These are phyloP conservation scores for Arctostaphylos glauca DNA, from an alignment of 148 eudicot genomes.

Conservation along the genomic window DNA sequence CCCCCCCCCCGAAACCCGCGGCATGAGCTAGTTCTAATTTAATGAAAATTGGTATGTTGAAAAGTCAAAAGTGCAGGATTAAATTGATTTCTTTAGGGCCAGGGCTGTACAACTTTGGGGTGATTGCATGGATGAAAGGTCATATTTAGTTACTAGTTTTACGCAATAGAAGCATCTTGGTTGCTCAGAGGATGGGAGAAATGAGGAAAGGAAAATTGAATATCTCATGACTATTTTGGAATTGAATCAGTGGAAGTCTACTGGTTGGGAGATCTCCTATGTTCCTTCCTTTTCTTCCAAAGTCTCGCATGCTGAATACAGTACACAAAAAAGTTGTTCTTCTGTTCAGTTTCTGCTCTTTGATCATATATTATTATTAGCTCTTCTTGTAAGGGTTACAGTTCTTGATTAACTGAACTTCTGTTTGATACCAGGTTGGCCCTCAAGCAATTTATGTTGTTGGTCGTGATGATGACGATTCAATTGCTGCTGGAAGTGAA, in stretches of 20 bases:
- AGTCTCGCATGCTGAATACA: background rate
- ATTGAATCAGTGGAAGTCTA: background rate
- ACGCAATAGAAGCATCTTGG: background rate
- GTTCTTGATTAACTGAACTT: conserved; percentile 31
- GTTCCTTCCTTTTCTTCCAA: background rate
- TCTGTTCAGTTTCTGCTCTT: background rate
- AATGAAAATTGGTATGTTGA: background rate
- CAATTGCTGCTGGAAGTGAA: conserved; percentile 80
- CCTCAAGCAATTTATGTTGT: conserved; percentile 99
- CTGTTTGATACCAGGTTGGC: conserved; percentile 70
- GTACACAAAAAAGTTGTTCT: background rate
- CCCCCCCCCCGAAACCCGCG: too few species aligned
- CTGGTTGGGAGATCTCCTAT: background rate
- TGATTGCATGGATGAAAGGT: background rate
- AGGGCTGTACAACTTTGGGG: background rate
- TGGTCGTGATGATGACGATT: conserved; percentile 93
- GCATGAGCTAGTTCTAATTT: background rate
- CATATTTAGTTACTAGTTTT: background rate
- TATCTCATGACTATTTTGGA: background rate
- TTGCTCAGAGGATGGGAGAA: conserved; percentile 1
- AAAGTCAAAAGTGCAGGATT: background rate
- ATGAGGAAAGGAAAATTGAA: conserved; percentile 6
- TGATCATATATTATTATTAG: background rate
- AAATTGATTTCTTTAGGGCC: background rate
- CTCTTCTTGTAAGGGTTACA: conserved; percentile 6